Evolutionary conservation across 192 early-diverging fungal genomes (phyloP).

Genomic region (Coemansia sp.): DNA sequence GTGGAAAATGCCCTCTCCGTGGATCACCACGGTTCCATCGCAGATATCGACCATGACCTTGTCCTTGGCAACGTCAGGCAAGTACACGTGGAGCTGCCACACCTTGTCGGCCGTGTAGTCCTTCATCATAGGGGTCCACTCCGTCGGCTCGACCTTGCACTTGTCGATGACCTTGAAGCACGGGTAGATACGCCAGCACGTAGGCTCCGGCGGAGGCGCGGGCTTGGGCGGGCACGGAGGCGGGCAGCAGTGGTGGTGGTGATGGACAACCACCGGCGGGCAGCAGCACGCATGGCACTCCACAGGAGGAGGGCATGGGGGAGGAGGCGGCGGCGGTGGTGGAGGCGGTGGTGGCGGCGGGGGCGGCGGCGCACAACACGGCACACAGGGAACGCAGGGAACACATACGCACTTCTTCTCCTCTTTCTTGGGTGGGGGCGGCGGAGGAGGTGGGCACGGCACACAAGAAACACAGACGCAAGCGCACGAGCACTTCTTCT

Average conservation of each 20-base stretch:
- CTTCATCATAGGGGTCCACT: constrained; percentile 56
- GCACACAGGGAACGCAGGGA: not conserved
- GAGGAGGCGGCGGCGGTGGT: not conserved
- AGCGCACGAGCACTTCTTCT: constrained; percentile 19
- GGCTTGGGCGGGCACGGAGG: constrained; percentile 30
- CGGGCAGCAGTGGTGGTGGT: constrained; percentile 32
- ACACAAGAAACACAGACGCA: not conserved
- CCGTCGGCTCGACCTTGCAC: constrained; percentile 33
- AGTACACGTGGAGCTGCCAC: constrained; percentile 57
- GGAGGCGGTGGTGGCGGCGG: constrained; percentile 20
- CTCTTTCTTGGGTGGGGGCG: not conserved
- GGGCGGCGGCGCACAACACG: constrained; percentile 14
- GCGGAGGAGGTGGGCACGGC: constrained; percentile 1
- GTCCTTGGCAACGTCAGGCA: constrained; percentile 52
- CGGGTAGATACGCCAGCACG: constrained; percentile 49
- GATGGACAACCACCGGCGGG: constrained; percentile 5
- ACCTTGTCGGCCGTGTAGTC: constrained; percentile 56
- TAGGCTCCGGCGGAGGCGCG: constrained; percentile 34
- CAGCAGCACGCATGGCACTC: constrained; percentile 1
- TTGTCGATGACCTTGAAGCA: constrained; percentile 54
- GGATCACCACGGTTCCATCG: constrained; percentile 41
- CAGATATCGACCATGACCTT: constrained; percentile 54
- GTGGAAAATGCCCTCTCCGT: constrained; percentile 57
- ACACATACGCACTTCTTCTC: constrained; percentile 14
- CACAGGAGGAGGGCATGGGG: not conserved